These are phyloP conservation scores for Zymoseptoria brevis DNA, from an alignment of 2,329 filamentous ascomycete genomes.

Conservation along the genomic window DNA sequence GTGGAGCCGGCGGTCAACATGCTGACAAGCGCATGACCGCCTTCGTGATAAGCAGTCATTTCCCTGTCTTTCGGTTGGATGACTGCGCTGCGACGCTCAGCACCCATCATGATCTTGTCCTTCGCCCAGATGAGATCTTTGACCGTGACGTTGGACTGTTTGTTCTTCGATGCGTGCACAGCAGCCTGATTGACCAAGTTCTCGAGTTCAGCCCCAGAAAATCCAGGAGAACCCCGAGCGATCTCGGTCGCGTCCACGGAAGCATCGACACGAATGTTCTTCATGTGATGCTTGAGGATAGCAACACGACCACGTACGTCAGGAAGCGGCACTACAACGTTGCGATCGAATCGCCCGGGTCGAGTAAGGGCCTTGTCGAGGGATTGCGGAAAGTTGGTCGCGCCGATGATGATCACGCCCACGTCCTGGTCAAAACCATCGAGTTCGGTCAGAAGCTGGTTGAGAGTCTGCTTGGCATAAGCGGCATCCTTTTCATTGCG, in stretches of 20 bases:
- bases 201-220: slow-evolving; percentile 91
- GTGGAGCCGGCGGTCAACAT: slow-evolving; percentile 69
- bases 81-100: slow-evolving; percentile 80
- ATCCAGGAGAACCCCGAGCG: slow-evolving; percentile 79
- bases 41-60: slow-evolving; percentile 93
- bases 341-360: slow-evolving; percentile 91
- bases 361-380: slow-evolving; percentile 92
- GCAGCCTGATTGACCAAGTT: slow-evolving; percentile 96
- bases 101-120: slow-evolving; percentile 95
- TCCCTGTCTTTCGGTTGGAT: slow-evolving; percentile 91
- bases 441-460: slow-evolving; percentile 91
- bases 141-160: slow-evolving; percentile 65
- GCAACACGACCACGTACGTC: slow-evolving; percentile 89
- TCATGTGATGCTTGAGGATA: slow-evolving; percentile 88
- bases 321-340: slow-evolving; percentile 78
- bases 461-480: slow-evolving; percentile 94
- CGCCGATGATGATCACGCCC: slow-evolving; percentile 89
- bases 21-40: slow-evolving; percentile 84
- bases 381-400: slow-evolving; percentile 90
- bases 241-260: slow-evolving; percentile 79
- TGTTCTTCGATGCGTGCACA: slow-evolving; percentile 84
- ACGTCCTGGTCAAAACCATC: slow-evolving; percentile 95
- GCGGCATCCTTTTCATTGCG: slow-evolving; percentile 87
- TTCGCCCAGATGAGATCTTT: slow-evolving; percentile 93
- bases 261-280: slow-evolving; percentile 72